Conservation (phyloP, 2,329 filamentous ascomycete genomes). For the Alternaria hordeiaustralica region DNA sequence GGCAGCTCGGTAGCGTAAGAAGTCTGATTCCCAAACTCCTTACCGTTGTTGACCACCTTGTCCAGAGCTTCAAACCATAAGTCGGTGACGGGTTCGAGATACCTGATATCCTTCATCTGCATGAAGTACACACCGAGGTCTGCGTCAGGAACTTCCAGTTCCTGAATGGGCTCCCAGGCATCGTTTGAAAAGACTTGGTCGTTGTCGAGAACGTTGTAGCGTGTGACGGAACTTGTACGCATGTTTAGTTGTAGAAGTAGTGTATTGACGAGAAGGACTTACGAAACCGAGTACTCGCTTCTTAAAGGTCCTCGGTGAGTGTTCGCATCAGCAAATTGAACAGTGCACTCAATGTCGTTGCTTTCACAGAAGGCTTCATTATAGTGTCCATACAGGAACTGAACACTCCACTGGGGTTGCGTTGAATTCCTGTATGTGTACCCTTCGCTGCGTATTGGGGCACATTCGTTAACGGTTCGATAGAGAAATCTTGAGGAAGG, state of each 20-base stretch:
- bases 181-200: not conserved
- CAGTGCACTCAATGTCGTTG: not conserved
- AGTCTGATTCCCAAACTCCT: not conserved
- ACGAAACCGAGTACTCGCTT: not conserved
- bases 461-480: constrained; percentile 27
- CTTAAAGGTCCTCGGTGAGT: not conserved
- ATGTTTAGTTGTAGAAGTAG: not conserved
- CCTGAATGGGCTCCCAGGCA: not conserved
- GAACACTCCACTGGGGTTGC: not conserved
- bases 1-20: not conserved
- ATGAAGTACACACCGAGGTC: not conserved
- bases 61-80: not conserved
- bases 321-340: not conserved
- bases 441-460: constrained; percentile 23
- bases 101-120: not conserved
- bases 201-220: not conserved
- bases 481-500: constrained; percentile 27
- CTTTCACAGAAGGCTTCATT: not conserved
- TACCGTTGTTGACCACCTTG: not conserved
- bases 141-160: not conserved
- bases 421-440: constrained; percentile 4
- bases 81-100: not conserved
- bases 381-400: not conserved
- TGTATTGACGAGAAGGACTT: not conserved
- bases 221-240: not conserved